Percentiles rank a stretch among this genome's conserved stretches.
Conservation (phyloP, 305 asterid species). For the Plantago coronopus region DNA sequence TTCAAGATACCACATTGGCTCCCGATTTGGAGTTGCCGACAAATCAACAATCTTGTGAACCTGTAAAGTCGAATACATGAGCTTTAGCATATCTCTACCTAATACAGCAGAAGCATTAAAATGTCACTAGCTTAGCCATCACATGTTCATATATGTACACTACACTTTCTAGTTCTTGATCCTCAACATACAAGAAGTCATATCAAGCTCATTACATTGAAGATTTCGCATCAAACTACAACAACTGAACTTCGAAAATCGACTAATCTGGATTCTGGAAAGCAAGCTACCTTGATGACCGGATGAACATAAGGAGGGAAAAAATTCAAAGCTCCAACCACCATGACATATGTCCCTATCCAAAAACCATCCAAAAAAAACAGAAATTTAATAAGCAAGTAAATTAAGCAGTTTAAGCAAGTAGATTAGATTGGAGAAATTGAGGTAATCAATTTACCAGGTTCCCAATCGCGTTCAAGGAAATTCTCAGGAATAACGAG, state of each 20-base stretch:
- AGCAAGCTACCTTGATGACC: conserved; percentile 44
- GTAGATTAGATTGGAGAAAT: not conserved
- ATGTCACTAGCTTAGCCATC: no score
- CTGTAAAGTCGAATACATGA: conserved; percentile 34
- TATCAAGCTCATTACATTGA: no score
- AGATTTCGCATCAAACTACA: not conserved
- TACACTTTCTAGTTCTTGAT: no score
- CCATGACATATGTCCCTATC: conserved; percentile 83
- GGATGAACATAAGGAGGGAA: conserved; percentile 41
- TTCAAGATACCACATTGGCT: conserved; percentile 93
- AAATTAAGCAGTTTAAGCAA: not conserved
- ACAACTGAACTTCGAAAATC: not conserved
- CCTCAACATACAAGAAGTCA: no score
- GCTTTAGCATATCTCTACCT: conserved; percentile 4
- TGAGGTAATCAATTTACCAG: conserved; percentile 35
- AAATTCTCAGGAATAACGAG: conserved; percentile 41
- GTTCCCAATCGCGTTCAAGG: conserved; percentile 46
- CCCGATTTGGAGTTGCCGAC: conserved; percentile 69
- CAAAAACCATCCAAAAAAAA: not conserved
- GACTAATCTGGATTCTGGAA: not conserved
- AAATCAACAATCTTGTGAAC: conserved; percentile 85
- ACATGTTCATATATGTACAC: no score
- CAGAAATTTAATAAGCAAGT: not conserved
- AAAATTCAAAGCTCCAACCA: conserved; percentile 58
- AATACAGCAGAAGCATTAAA: no score